phyloP scores from a whole-genome alignment of 108 stramenopile genomes.

The Conticribra weissflogii region DNA sequence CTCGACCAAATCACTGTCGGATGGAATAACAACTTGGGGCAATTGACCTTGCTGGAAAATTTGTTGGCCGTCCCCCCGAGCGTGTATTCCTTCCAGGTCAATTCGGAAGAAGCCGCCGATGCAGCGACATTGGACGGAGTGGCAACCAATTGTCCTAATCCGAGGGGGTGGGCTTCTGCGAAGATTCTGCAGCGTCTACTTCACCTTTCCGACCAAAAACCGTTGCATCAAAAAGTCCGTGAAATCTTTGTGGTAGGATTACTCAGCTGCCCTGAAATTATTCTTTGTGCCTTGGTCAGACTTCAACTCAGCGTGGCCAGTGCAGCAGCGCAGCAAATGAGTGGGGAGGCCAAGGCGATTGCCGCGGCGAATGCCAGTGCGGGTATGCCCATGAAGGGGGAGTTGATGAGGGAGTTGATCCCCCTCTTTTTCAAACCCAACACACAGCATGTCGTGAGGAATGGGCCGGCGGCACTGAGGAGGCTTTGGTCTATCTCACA shows the following conservation, averaged over 20 bases:
- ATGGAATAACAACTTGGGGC: slow-evolving; percentile 85
- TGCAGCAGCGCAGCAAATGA: slow-evolving; percentile 24
- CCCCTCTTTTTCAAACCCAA: slow-evolving; percentile 91
- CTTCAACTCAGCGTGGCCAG: slow-evolving; percentile 50
- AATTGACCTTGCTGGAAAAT: slow-evolving; percentile 78
- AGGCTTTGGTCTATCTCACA: slow-evolving; percentile 88
- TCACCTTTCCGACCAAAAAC: slow-evolving; percentile 75
- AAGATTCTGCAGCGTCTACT: slow-evolving; percentile 75
- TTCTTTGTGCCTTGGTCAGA: slow-evolving; percentile 79
- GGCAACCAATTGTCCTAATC: slow-evolving; percentile 47
- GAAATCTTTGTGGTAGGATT: slow-evolving; percentile 80
- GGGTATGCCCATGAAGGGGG: slow-evolving; percentile 83
- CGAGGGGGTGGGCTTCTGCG: slow-evolving; percentile 76
- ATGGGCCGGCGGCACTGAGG: slow-evolving; percentile 79
- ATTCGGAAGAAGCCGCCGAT: slow-evolving; percentile 72
- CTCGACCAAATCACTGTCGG: slow-evolving; percentile 57
- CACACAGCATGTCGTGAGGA: slow-evolving; percentile 65
- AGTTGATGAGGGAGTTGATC: slow-evolving; percentile 91
- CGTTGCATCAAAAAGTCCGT: slow-evolving; percentile 69
- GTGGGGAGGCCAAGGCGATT: slow-evolving; percentile 16
- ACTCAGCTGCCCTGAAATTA: slow-evolving; percentile 73
- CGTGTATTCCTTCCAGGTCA: slow-evolving; percentile 71
- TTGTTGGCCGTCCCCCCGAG: slow-evolving; percentile 64
- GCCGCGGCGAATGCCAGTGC: slow-evolving; percentile 56
- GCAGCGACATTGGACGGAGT: slow-evolving; percentile 60